Base-by-base conservation (phyloP, 2,329 filamentous ascomycete genomes). In the Aspergillus sp. region DNA sequence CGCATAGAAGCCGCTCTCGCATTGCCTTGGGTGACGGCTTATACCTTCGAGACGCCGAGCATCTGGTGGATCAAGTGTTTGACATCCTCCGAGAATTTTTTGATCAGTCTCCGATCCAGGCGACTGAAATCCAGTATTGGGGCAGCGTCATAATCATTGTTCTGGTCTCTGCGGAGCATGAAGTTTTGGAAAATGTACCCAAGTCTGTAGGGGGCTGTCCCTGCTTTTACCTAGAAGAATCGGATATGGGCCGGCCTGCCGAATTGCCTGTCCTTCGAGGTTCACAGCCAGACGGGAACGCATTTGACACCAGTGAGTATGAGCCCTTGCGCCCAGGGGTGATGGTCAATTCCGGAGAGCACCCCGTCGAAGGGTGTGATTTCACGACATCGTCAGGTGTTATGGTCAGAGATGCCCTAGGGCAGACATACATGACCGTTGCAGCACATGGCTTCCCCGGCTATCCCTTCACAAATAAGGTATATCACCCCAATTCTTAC, bases 91-190 rank as follows among this genome's bases (percentile, higher is more conserved):
- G 43, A n/a, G 35, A 53, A 27, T 60, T 61, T 41, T 63, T 62
- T 31, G n/a, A 19, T 5, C 14, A 45, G 23, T n/a, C n/a, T 11
- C 17, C 43, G 1, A 60, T 65, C 31, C 14, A 39, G 15, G 58
- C 64, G 2, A 59, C 52, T n/a, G 61, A 63, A 31, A 55, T 65
- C 8, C 61, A 62, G 31, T 62, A 48, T 27, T 64, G 61, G 62
- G 27, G 49, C 17, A 41, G 50, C 33, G 43, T 61, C 19, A 39
- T 63, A 33, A 45, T 62, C 8, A 55, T 65, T 23, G 61, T 63
- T 12, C 53, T 65, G 9, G 59, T 62, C 11, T 53, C 55, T 5
- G 24, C 33, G 51, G 41, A 48, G 14, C 41, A 64, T 14, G 37
- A 50, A 6, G 39, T 15, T 6, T 33, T 58, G 17, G 37, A 17